Evolutionary conservation across 768 basidiomycete genomes (phyloP), one percentile per base, ranked within the genome.

Genomic region (Amanita fuliginea): DNA sequence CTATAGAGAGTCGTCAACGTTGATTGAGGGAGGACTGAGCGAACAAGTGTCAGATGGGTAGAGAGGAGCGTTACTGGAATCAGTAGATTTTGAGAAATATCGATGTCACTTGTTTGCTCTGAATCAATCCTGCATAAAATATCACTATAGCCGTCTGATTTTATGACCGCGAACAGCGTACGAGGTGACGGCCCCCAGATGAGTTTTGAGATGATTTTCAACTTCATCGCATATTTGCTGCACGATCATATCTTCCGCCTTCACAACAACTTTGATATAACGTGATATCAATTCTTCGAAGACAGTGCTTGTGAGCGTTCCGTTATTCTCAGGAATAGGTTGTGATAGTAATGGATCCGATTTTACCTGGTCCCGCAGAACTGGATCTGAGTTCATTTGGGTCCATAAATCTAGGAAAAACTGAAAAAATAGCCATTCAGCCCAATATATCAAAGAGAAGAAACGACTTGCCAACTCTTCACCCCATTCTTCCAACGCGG

Each of bases 331-430:
- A 14, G 60, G 59, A 14, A 63, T 60, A 3, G 69, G 69, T 52
- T 70, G 65, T 1, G 84, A 80, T 26, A 86, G 61, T 4, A 77
- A 71, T 4, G 73, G 54, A 28, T 71, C 73, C 10, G 65, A 67
- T 52, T 74, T 65, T 7, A 73, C 76, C 52, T 70, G 70, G n/a
- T 69, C 66, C 18, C 82, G 80, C 10, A 90, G 68, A 21, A 72
- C 68, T 3, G 76, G 69, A 28, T 75, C 73, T 36, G 67, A 74
- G 53, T 77, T 78, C 56, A 93, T 87, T 57, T 90, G 88, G 10
- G 77, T 67, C 84, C 86, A 92, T 28, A 99, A 65, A 62, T 96
- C 89, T 13, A 99, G 68, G 71, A 95, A 97, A 66, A 92, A 93
- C 93, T 96, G 22, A 30, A 47, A n/a, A 24, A 10, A 40, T 19